Evolutionary conservation across 495 filamentous ascomycete genomes (phyloP).

Genomic region (Immersiella caudata): DNA sequence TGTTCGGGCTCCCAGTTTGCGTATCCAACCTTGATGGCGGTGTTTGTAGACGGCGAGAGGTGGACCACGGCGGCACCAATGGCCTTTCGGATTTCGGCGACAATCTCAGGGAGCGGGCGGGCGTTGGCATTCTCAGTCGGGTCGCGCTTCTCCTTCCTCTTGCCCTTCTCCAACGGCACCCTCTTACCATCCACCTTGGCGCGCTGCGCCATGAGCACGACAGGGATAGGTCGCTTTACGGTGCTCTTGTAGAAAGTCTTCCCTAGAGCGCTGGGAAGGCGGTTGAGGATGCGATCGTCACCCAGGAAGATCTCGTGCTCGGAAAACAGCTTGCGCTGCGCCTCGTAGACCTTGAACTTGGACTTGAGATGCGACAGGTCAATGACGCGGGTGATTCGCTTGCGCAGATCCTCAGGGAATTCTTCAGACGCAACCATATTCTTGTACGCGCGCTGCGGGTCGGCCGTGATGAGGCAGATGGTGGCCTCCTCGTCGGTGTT

Average conservation of each 20-base stretch:
- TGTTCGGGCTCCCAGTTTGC: constrained; percentile 73
- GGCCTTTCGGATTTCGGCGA: constrained; percentile 70
- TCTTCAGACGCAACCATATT: constrained; percentile 74
- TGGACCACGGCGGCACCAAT: constrained; percentile 68
- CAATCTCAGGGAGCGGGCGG: constrained; percentile 57
- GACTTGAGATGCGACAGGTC: constrained; percentile 78
- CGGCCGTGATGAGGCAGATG: constrained; percentile 71
- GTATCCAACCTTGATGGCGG: constrained; percentile 66
- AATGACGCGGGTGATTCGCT: constrained; percentile 78
- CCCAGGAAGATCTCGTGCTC: constrained; percentile 88
- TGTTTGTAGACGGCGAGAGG: constrained; percentile 39
- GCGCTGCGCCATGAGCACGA: constrained; percentile 68
- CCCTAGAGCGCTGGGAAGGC: constrained; percentile 75
- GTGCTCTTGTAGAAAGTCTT: constrained; percentile 82
- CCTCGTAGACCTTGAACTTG: constrained; percentile 86
- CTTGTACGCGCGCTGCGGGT: constrained; percentile 89
- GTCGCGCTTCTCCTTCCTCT: constrained; percentile 41
- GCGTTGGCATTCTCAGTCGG: constrained; percentile 42
- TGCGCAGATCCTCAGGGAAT: constrained; percentile 72
- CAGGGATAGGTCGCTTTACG: constrained; percentile 83
- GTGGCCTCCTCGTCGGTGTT: constrained; percentile 60
- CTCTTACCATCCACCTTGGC: constrained; percentile 68
- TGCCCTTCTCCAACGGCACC: constrained; percentile 54
- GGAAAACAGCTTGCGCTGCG: constrained; percentile 74
- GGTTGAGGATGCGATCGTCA: constrained; percentile 78